Evolutionary conservation across 1,139 yeast genomes (phyloP), one percentile per base, ranked within the genome.

Genomic region (Blastobotrys elegans): DNA sequence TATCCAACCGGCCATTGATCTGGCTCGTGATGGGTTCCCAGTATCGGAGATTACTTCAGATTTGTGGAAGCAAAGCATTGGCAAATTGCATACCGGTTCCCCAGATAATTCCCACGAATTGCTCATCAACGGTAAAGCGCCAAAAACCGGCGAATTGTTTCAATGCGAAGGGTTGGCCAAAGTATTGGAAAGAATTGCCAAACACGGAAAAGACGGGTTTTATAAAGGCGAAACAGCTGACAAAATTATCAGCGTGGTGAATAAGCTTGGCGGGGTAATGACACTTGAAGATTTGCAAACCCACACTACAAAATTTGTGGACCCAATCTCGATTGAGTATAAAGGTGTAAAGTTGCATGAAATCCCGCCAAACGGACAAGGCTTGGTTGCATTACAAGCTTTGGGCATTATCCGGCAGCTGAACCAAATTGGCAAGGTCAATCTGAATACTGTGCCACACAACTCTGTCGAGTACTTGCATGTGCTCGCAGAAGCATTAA

Each of bases 321-420:
- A 79, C 1, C 88, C 92, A 1, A 76, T 84, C 26, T 66, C 69
- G 16, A 63, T 79, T 46, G 74, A 57, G 1, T 56, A 59, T 21
- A 76, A 49, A 67, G 73, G 51, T 59, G 79, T 53, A 26, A 55
- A 53, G n/a, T 59, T 70, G 34, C 82, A 87, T 84, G 92, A 84
- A 61, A 81, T 83, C 51, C 92, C 95, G 6, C 94, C 95, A 26
- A 85, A 82, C 61, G 89, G 94, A 3, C 87, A 84, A 48, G 94
- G 94, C 1, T 66, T 84, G 32, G 84, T 84, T 40, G 92, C 89
- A 0, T 68, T 84, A 41, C 66, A 83, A 38, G 79, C 90, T 0
- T 65, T 84, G 46, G 94, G 94, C 0, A 70, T 82, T 40, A 74
- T 86, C 51, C 76, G 75, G 53, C 76, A 77, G 39, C 77, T 80